These are phyloP conservation scores for Nannizzia gypsea DNA, from an alignment of 2,329 filamentous ascomycete species.

Conservation along the genomic window DNA sequence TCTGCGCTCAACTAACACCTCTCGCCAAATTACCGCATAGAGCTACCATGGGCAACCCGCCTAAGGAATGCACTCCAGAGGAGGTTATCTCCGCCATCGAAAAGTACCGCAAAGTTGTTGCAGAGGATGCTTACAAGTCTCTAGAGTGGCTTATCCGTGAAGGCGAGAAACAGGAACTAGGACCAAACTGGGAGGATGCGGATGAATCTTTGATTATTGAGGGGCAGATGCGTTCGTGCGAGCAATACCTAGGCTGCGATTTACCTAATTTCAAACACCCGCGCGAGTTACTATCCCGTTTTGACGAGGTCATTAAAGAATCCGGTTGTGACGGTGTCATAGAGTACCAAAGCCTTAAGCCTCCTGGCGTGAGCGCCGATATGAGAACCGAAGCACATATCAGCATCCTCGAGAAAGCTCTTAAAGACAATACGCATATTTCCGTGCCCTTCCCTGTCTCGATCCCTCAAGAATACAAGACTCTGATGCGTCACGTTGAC, in stretches of 20 bases:
- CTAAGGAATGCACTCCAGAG: neutral
- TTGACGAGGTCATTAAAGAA: neutral
- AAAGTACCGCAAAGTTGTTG: neutral
- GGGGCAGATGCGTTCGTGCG: neutral
- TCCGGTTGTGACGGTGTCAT: neutral
- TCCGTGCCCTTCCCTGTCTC: neutral
- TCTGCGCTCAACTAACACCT: neutral
- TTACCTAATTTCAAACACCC: neutral
- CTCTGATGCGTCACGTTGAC: neutral
- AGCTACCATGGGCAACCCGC: neutral
- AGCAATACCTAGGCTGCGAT: neutral
- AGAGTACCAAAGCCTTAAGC: neutral
- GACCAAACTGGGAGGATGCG: neutral
- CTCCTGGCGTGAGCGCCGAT: neutral
- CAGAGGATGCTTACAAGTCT: neutral
- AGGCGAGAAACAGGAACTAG: neutral
- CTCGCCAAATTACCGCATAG: neutral
- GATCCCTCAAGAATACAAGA: neutral
- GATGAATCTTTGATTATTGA: neutral
- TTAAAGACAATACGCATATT: neutral
- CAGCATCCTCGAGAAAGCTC: neutral
- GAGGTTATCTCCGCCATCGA: neutral
- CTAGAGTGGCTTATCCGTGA: neutral
- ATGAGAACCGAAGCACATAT: neutral
- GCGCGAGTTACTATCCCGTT: neutral